Percentiles rank a stretch among this genome's conserved stretches.
Evolutionary conservation across 2,329 filamentous ascomycete genomes (phyloP).

Genomic region (Diplocarpon rosae): DNA sequence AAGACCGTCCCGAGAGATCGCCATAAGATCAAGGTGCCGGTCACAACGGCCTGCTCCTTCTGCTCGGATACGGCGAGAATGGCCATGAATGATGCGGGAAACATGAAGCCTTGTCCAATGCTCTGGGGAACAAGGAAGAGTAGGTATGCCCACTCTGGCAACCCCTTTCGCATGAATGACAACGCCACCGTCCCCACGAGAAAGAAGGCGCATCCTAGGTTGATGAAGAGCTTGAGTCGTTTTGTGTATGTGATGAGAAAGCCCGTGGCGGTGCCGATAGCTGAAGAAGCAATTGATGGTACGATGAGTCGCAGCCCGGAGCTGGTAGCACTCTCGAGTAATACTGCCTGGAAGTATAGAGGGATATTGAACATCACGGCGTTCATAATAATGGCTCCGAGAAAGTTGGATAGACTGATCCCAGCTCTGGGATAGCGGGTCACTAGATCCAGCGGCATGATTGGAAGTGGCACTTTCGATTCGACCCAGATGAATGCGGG

Average conservation of each 20-base stretch:
- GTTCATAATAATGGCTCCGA: slow-evolving; percentile 41
- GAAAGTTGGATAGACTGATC: slow-evolving; percentile 44
- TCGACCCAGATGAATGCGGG: slow-evolving; percentile 43
- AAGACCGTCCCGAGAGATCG: slow-evolving; percentile 60
- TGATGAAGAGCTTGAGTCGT: slow-evolving; percentile 47
- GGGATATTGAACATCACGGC: slow-evolving; percentile 33
- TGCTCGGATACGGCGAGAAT: slow-evolving; percentile 49
- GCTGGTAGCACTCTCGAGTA: slow-evolving; percentile 55
- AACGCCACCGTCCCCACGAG: slow-evolving; percentile 42
- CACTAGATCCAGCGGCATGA: slow-evolving; percentile 49
- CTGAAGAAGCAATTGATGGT: slow-evolving; percentile 45
- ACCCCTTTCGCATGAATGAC: slow-evolving; percentile 37
- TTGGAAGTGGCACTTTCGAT: slow-evolving; percentile 38
- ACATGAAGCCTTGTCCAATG: slow-evolving; percentile 52
- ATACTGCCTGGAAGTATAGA: slow-evolving; percentile 61
- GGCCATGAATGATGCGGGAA: slow-evolving; percentile 52
- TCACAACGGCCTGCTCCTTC: slow-evolving; percentile 55
- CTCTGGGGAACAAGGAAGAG: slow-evolving; percentile 44
- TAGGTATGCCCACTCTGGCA: slow-evolving; percentile 43
- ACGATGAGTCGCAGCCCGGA: slow-evolving; percentile 64
- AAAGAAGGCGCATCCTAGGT: slow-evolving; percentile 37
- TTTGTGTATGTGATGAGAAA: slow-evolving; percentile 50
- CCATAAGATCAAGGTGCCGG: slow-evolving; percentile 61
- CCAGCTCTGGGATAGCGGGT: slow-evolving; percentile 40
- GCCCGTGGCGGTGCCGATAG: slow-evolving; percentile 45